Base-by-base conservation (phyloP, 2,329 filamentous ascomycete species). In the Neophaeococcomyces aloes region DNA sequence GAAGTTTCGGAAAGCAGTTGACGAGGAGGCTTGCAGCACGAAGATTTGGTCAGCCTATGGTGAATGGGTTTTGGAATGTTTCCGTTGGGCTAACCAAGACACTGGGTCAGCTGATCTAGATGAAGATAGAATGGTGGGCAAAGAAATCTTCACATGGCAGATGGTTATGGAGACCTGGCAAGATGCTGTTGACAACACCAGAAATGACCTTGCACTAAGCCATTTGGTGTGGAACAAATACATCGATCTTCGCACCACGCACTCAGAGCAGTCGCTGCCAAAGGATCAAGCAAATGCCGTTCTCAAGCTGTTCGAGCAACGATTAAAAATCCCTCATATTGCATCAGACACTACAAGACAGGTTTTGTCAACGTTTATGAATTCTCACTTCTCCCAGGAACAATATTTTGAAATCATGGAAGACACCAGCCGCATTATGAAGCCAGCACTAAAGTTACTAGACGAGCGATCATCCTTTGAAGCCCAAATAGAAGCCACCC, bases 31-130 rank as follows among this genome's bases (percentile, higher is more conserved):
- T 34, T 71, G 71, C 39, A 80, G 77, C 48, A 70, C 72, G 8
- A 74, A 70, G 46, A 59, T 81, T 5, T 81, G 78, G 78, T 62
- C 65, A n/a, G 66, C 73, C 7, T 81, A 79, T 53, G 75, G 72
- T 17, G 73, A 79, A 47, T 81, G 75, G 67, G 66, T 79, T 48
- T 62, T 71, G 29, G 66, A 72, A 44, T 69, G 77, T 21, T 74
- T 78, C 53, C 68, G 69, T 21, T 68, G 72, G 40, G 71, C 61
- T 38, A 69, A 65, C 59, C 63, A 62, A 38, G 59, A 44, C 56
- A 60, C 18, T 63, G 64, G 75, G 17, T 34, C 31, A 17, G 45
- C 50, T 10, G 37, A 38, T 19, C 31, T 38, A 3, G 74, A 76
- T 43, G 72, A 79, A 47, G 77, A 81, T 52, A 70, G 66, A 42